Evolutionary conservation across 225 moss, liverwort and hornwort species (phyloP).

Genomic region (Physcomitrellopsis africana): DNA sequence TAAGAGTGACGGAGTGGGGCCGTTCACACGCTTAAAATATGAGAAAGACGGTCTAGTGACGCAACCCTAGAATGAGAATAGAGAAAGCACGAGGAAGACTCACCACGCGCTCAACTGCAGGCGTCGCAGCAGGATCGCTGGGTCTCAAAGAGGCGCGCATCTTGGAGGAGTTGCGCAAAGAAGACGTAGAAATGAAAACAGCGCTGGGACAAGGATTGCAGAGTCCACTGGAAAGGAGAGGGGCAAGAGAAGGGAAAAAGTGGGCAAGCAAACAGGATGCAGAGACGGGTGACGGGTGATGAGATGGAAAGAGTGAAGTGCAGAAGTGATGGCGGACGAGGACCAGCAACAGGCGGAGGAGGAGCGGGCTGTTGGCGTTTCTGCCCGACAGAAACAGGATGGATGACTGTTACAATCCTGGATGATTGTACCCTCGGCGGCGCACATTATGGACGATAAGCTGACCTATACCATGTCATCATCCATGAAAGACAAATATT

Average conservation of each 20-base stretch:
- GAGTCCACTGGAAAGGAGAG: not conserved
- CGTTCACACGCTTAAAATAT: not conserved
- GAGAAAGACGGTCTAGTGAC: not conserved
- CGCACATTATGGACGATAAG: no score
- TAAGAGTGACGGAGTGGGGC: not conserved
- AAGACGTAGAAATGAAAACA: not conserved
- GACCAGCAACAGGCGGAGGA: no score
- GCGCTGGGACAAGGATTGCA: not conserved
- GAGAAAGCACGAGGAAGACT: constrained; percentile 7
- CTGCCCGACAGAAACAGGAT: no score
- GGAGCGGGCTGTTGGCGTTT: no score
- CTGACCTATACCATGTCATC: no score
- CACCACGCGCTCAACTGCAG: constrained; percentile 57
- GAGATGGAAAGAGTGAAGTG: not conserved
- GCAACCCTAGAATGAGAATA: not conserved
- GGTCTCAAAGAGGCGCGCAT: constrained; percentile 60
- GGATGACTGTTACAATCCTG: no score
- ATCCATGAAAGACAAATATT: no score
- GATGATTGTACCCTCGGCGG: no score
- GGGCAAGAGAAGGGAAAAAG: not conserved
- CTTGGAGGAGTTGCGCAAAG: not conserved
- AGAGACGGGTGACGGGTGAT: not conserved
- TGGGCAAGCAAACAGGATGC: not conserved
- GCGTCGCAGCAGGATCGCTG: constrained; percentile 51
- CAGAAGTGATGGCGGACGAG: no score